Evolutionary conservation across 192 early-diverging fungal species (phyloP), one percentile per base, ranked within the genome.

Genomic region (Backusella circina): DNA sequence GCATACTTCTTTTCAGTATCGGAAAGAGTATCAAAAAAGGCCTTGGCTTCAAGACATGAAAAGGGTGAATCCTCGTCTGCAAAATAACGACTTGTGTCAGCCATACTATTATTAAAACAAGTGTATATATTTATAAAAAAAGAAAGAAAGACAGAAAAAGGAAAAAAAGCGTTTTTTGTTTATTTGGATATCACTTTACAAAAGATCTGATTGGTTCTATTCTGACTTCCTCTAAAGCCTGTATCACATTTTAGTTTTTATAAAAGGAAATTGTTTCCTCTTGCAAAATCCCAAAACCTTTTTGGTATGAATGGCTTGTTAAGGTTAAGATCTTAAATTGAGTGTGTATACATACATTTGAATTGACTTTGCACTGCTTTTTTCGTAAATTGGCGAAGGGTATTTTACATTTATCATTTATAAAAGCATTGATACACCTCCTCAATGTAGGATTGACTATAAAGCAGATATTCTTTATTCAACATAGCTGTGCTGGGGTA

Each of bases 1-100:
- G 83, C 86, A 77, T 90, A 90, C 1, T 77, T 77, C 67, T 89
- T 80, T 75, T 90, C 86, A 16, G 77, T 78, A 16, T 74, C 64
- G 10, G 83, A 65, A 16, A 90, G 80, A 4, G 82, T 32, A 0
- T 86, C 79, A 75, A 89, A 90, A 71, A 84, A 86, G 44, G 77
- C 69, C 38, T 80, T 84, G 54, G 78, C 86, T 54, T 90, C 85
- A 16, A 90, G 80, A 2, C 72, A 44, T 73, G 78, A 78, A 61
- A 90, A 73, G 15, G 89, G 88, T n/a, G 77, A 65, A 30, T 84
- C 61, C 5, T 65, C 65, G 75, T 88, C 87, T 21, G 86, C 83
- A 35, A 84, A 81, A 54, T 76, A 80, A 61, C 51, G 72, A 26
- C 66, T 37, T 64, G 79, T 64, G 37, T 70, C 72, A 5, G 69